phyloP scores from a whole-genome alignment of 2,329 filamentous ascomycete genomes.

The Pyrenophora graminea region DNA sequence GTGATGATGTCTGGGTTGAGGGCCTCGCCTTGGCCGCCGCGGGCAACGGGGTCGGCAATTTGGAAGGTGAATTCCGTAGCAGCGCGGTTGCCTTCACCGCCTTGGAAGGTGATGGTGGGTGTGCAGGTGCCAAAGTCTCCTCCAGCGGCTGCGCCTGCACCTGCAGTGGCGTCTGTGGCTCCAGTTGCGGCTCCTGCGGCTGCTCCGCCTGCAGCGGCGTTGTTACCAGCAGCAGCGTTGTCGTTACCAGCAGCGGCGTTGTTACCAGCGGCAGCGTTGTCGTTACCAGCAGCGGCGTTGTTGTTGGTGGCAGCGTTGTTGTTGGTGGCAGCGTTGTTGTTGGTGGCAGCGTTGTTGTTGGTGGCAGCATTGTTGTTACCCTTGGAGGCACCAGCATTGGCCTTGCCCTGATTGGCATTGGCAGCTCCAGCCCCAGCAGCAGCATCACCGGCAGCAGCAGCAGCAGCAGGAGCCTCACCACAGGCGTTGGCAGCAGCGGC shows the following conservation, averaged over 20 bases:
- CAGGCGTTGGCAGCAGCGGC: constrained; percentile 39
- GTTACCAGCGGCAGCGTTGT: background rate
- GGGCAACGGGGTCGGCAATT: constrained; percentile 64
- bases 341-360: background rate
- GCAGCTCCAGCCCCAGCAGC: no score
- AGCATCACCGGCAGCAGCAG: constrained; percentile 6
- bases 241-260: constrained; percentile 4
- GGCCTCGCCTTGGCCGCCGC: constrained; percentile 66
- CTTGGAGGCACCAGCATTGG: constrained; percentile 18
- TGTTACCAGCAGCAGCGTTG: constrained; percentile 2
- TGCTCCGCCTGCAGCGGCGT: constrained; percentile 17
- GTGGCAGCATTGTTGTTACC: background rate
- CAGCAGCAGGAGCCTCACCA: constrained; percentile 22
- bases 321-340: constrained; percentile 7
- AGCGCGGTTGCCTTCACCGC: constrained; percentile 57
- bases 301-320: constrained; percentile 3
- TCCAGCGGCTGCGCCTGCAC: constrained; percentile 19
- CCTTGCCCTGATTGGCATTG: background rate
- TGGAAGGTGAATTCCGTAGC: constrained; percentile 69
- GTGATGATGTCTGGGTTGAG: constrained; percentile 76
- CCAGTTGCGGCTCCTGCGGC: constrained; percentile 15
- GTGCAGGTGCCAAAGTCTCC: constrained; percentile 46
- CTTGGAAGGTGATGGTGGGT: constrained; percentile 64
- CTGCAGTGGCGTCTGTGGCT: constrained; percentile 16
- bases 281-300: constrained; percentile 4